phyloP scores from a whole-genome alignment of 1,284 basidiomycete genomes.

The Ustilago crameri region DNA sequence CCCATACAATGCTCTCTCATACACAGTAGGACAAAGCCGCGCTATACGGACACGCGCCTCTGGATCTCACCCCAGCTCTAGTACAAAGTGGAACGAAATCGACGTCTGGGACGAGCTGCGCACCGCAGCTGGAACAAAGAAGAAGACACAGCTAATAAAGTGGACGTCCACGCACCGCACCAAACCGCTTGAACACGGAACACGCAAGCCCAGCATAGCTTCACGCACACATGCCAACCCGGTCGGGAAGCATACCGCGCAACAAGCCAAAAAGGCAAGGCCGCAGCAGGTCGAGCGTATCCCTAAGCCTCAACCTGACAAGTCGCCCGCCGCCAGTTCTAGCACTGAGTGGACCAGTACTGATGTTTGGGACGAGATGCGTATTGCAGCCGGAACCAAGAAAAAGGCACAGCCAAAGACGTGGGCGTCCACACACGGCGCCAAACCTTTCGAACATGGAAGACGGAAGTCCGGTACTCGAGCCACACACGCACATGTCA shows the following conservation, averaged over 20 bases:
- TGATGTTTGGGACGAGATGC: constrained; percentile 22
- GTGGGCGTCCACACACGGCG: constrained; percentile 33
- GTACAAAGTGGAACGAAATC: constrained; percentile 5
- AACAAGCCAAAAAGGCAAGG: not conserved
- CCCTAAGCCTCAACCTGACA: no score
- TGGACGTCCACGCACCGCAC: constrained; percentile 34
- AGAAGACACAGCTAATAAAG: constrained; percentile 24
- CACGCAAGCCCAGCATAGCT: not conserved
- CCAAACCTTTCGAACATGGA: not conserved
- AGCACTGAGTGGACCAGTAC: constrained; percentile 4
- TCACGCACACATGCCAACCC: not conserved
- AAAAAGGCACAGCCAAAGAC: constrained; percentile 28
- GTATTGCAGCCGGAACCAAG: not conserved
- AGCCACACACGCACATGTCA: not conserved
- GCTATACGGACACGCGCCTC: not conserved
- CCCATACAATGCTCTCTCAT: not conserved
- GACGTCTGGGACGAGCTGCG: constrained; percentile 25
- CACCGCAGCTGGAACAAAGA: not conserved
- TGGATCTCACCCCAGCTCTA: not conserved
- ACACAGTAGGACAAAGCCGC: constrained; percentile 1
- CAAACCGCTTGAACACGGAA: not conserved
- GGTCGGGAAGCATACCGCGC: not conserved
- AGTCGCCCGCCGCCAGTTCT: no score
- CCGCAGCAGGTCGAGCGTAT: no score
- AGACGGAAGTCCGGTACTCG: not conserved